A percentile compares a stretch with the other conserved stretches of the same genome.
Conservation (phyloP, 768 basidiomycete genomes). For the Rhodotorula kratochvilovae region DNA sequence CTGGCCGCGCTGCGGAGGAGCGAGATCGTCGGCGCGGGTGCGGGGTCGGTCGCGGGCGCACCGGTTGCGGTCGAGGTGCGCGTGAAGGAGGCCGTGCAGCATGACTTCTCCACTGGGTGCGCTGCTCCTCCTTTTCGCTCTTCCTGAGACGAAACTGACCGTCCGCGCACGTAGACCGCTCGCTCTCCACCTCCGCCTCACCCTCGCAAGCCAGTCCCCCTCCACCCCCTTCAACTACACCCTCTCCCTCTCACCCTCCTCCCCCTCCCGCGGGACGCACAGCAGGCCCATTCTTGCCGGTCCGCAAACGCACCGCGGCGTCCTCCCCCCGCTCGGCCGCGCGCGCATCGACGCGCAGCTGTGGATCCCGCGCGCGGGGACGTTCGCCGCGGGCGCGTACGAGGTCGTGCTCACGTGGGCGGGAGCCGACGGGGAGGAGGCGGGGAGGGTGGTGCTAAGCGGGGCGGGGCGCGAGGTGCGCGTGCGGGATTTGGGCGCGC, state of each 20-base stretch:
- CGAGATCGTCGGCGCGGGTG: constrained; percentile 59
- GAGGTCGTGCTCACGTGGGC: constrained; percentile 55
- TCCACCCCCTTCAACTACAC: constrained; percentile 51
- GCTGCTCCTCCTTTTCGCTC: not conserved
- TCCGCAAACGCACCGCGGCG: constrained; percentile 62
- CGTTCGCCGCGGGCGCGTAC: constrained; percentile 66
- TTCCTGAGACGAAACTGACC: too few relatives aligned
- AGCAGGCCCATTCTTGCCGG: constrained; percentile 55
- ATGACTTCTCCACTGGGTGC: constrained; percentile 71
- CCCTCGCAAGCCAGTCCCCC: constrained; percentile 67
- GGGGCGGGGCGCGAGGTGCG: not conserved
- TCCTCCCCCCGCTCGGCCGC: constrained; percentile 55
- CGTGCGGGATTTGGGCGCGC: not conserved
- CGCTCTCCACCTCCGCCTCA: constrained; percentile 56
- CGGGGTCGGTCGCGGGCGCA: constrained; percentile 58
- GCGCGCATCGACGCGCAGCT: constrained; percentile 53
- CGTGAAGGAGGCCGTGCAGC: constrained; percentile 50
- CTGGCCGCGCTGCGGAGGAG: constrained; percentile 63
- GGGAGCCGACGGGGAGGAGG: constrained; percentile 41
- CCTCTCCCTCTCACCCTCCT: constrained; percentile 3
- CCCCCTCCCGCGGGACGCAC: too few relatives aligned
- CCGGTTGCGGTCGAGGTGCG: constrained; percentile 60
- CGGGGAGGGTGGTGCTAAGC: not conserved
- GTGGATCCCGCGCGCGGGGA: constrained; percentile 62
- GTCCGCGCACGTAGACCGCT: constrained; percentile 53